phyloP scores from a whole-genome alignment of 495 filamentous ascomycete species.

The Talaromyces stipitatus region DNA sequence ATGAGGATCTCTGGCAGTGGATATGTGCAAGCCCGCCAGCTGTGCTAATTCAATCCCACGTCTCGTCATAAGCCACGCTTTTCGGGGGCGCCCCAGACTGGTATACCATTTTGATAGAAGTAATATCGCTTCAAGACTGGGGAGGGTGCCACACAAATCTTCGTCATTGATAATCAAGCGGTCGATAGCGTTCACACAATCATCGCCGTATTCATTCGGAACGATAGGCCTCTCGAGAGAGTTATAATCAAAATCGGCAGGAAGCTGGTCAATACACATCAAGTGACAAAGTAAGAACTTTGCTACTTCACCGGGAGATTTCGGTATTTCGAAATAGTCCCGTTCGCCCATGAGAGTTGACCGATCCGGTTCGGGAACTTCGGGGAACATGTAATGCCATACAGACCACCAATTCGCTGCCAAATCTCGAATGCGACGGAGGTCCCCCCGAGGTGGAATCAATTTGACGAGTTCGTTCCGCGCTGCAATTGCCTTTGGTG shows the following conservation, averaged over 20 bases:
- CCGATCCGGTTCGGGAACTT: slow-evolving; percentile 8
- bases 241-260: slow-evolving; percentile 17
- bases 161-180: slow-evolving; percentile 39
- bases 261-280: slow-evolving; percentile 26
- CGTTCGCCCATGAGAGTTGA: slow-evolving; percentile 3
- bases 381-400: slow-evolving; percentile 24
- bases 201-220: slow-evolving; percentile 19
- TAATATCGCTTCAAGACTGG: slow-evolving; percentile 43
- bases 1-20: slow-evolving; percentile 12
- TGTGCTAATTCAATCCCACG: slow-evolving; percentile 41
- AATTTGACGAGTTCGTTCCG: slow-evolving; percentile 21
- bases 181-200: slow-evolving; percentile 28
- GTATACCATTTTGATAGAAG: slow-evolving; percentile 38
- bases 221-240: slow-evolving; percentile 17
- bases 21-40: slow-evolving; percentile 36
- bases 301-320: slow-evolving; percentile 24
- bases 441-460: slow-evolving; percentile 23
- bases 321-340: slow-evolving; percentile 4
- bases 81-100: slow-evolving; percentile 43
- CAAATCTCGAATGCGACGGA: slow-evolving; percentile 20
- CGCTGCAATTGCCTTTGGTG: slow-evolving; percentile 20
- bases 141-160: slow-evolving; percentile 37
- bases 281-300: slow-evolving; percentile 30
- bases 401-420: slow-evolving; percentile 19
- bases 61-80: slow-evolving; percentile 40